Base-by-base conservation (phyloP, 176 grass and related monocot species). In the Musa schizocarpa region DNA sequence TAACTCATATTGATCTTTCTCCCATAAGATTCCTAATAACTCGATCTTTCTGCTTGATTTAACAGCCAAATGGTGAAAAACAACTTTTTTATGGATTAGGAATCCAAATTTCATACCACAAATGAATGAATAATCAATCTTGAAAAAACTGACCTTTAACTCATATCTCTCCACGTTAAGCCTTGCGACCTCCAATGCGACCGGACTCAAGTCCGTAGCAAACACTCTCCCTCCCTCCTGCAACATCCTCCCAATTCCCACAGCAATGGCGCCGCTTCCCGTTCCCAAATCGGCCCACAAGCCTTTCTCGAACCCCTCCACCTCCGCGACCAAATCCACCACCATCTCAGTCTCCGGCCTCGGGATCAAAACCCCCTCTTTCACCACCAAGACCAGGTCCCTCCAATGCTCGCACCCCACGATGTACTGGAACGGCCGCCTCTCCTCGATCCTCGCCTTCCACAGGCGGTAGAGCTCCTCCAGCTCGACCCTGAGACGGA, bases 381-480 rank as follows among this genome's bases (percentile, higher is more conserved):
- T 11, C 9, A 98, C 90, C 0, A 81, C 82, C 25, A 97, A 74
- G 48, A 97, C 88, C 63, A 97, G 55, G 69, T 83, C 94, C 56
- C 86, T 81, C 94, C 94, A 97, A 77, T 97, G 94, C 88, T 97
- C 90, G 75, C 89, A 93, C 71, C 94, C 90, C 0, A 98, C 90
- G 34, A 98, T 81, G 82, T 98, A 98, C 86, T 98, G 94, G 74
- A 98, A 82, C 54, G 90, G 90, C n/a, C 77, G 76, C 19, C 86
- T 71, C 50, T 57, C n/a, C 53, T 82, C 48, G 0, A 98, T 78
- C 78, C 92, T 86, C 8, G 78, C 50, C 0, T 0, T 54, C 90
- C 94, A 98, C 6, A 93, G 75, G 2, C 69, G 54, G 77, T 91
- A 89, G 29, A 98, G 80, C 53, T 91, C 79, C 8, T 63, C 75